phyloP scores from a whole-genome alignment of 208 protist species.

The Naegleria fowleri region DNA sequence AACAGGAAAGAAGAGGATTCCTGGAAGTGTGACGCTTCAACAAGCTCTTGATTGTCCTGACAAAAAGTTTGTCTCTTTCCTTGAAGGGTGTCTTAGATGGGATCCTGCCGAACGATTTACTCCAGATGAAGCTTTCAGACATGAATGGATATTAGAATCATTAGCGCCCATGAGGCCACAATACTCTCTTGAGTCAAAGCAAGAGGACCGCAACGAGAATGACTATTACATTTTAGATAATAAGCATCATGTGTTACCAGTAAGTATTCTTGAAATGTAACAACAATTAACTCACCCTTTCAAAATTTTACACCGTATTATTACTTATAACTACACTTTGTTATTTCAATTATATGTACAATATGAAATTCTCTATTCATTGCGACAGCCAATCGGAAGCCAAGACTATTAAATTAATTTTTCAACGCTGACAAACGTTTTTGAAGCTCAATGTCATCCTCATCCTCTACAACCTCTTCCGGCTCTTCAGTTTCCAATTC shows the following conservation, averaged over 20 bases:
- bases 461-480: background rate
- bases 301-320: no score
- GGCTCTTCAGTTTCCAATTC: background rate
- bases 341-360: background rate
- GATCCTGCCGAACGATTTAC: conserved; percentile 27
- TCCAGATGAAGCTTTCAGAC: conserved; percentile 21
- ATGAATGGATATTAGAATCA: conserved; percentile 23
- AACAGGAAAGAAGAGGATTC: conserved; percentile 50
- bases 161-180: background rate
- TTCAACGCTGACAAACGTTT: background rate
- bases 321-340: no score
- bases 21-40: conserved; percentile 45
- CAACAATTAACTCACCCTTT: background rate
- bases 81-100: conserved; percentile 43
- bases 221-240: background rate
- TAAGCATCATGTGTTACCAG: background rate
- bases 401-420: background rate
- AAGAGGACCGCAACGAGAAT: background rate
- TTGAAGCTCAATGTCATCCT: background rate
- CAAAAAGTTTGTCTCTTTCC: conserved; percentile 52
- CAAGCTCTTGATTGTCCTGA: conserved; percentile 47
- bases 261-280: background rate
- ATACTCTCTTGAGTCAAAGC: background rate
- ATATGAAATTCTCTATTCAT: background rate
- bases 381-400: background rate